Evolutionary conservation across 192 early-diverging fungal genomes (phyloP).

Genomic region (Helicostylum pulchrum): DNA sequence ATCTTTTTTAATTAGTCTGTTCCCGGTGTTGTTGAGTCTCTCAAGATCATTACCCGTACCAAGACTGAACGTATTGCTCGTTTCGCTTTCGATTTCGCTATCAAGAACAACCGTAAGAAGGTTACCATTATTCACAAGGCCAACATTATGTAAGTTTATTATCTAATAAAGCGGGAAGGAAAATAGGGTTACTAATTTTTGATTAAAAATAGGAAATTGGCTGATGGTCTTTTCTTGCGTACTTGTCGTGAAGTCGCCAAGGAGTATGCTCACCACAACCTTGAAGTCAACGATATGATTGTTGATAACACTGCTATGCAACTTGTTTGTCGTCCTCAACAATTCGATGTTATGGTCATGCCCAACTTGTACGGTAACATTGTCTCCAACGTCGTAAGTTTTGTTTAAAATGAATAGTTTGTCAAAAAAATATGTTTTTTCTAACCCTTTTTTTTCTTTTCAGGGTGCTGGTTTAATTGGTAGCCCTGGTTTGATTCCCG

Average conservation of each 20-base stretch:
- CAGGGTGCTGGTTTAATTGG: conserved; percentile 91
- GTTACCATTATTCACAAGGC: conserved; percentile 99
- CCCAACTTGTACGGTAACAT: conserved; percentile 99
- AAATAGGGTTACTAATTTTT: neutral
- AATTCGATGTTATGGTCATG: conserved; percentile 99
- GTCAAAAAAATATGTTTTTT: neutral
- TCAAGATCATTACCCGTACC: conserved; percentile 94
- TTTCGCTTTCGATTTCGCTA: conserved; percentile 98
- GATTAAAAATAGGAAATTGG: conserved; percentile 71
- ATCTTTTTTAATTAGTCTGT: conserved; percentile 60
- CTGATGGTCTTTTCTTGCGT: conserved; percentile 96
- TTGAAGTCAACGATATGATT: conserved; percentile 98
- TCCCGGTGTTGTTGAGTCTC: conserved; percentile 96
- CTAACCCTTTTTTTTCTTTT: neutral
- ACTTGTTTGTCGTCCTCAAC: conserved; percentile 94
- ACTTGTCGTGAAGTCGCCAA: conserved; percentile 95
- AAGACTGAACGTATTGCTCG: conserved; percentile 99
- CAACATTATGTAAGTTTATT: conserved; percentile 88
- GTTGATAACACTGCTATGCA: conserved; percentile 99
- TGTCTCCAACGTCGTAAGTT: conserved; percentile 83
- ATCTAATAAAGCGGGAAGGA: neutral
- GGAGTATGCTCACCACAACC: conserved; percentile 82
- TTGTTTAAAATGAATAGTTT: neutral
- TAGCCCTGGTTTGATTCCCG: conserved; percentile 93
- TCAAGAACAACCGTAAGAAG: conserved; percentile 96